A percentile compares a stretch with the other conserved stretches of the same genome.
Conservation (phyloP, 176 grass and related monocot genomes). For the Typha latifolia region DNA sequence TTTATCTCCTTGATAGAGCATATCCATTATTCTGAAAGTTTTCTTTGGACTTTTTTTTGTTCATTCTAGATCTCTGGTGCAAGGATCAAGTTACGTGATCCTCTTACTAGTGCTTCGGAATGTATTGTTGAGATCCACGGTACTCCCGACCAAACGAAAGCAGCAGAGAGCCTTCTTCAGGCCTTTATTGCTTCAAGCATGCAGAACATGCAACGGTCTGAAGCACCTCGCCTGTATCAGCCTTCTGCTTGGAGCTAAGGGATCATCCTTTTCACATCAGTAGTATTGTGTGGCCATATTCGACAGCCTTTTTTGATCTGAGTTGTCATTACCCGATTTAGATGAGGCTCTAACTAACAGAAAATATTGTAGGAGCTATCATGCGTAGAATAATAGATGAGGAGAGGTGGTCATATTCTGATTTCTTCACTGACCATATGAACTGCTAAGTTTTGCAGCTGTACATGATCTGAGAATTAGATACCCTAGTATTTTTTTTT, state of each 20-base stretch:
- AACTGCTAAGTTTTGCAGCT: neutral
- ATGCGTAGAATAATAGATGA: neutral
- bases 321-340: neutral
- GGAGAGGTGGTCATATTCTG: neutral
- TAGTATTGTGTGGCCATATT: neutral
- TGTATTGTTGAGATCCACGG: constrained; percentile 60
- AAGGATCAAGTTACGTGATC: constrained; percentile 45
- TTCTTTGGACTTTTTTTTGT: neutral
- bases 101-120: constrained; percentile 32
- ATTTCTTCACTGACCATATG: neutral
- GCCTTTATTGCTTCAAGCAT: constrained; percentile 38
- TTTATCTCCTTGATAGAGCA: no score
- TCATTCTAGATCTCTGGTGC: constrained; percentile 50
- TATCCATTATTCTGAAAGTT: neutral
- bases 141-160: constrained; percentile 54
- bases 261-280: constrained; percentile 1
- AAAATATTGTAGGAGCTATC: neutral
- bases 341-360: neutral
- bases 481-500: no score
- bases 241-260: constrained; percentile 35
- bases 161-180: constrained; percentile 44
- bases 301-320: neutral
- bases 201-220: constrained; percentile 25
- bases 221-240: constrained; percentile 25
- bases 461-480: neutral